Base-by-base conservation (phyloP, 148 eudicot genomes). In the Silene latifolia region DNA sequence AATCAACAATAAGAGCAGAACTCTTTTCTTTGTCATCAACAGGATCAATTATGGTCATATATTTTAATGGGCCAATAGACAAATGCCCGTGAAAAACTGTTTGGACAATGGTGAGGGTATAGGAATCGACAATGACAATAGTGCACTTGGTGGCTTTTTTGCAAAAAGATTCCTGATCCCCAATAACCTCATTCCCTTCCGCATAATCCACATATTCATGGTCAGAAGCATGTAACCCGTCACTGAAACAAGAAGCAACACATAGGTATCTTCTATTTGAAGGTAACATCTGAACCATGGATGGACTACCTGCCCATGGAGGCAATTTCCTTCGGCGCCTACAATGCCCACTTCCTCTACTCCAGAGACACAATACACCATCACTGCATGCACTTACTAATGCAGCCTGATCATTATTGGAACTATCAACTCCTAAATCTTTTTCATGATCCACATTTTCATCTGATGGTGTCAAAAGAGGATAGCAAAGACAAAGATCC, bases 341-440 rank as follows among this genome's bases (percentile, higher is more conserved):
- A 76, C 99, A 96, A 70, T 90, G 97, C 69, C 98, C 97, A 85
- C 90, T 92, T 57, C 86, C 84, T 82, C 97, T 87, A 82, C 91
- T 90, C 99, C 99, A 96, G 67, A 96, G 83, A 66, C 97, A 96
- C 81, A 96, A 81, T 53, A 92, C 94, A 74, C 99, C 98, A 85
- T 92, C 98, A 72, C 86, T 81, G 79, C 98, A 89, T n/a, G 82
- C 99, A 85, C 98, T 92, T 60, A 92, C 72, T 85, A 96, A 82
- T 13, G 94, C 91, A 87, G 87, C 87, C 80, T 71, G 78, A 57
- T 86, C 73, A 69, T 78, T 58, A 19, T 83, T 74, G 70, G 83
- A 81, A 71, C 79, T 77, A 77, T 76, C 67, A n/a, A 47, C 42
- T 23, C 54, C 81, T 57, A 67, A 63, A 83, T 85, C 82, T 81